Base-by-base conservation (phyloP, 805 yeast species). In the Lipomyces mesembrius region DNA sequence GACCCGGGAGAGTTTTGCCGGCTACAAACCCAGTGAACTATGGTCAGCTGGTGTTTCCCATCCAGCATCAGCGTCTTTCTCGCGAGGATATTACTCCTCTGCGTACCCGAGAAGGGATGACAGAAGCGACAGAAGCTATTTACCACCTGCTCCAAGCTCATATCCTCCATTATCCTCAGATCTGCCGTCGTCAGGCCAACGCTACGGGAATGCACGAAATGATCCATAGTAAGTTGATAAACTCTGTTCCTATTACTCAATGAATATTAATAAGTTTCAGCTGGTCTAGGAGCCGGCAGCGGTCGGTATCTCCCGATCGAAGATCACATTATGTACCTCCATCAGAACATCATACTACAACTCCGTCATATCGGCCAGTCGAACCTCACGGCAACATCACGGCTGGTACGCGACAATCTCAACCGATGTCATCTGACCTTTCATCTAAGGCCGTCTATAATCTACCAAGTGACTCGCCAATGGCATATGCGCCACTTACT, bases 401-500 rank as follows among this genome's bases (percentile, higher is more conserved):
- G 29, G 66, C 22, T 14, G 32, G 43, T 25, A 32, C 27, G 22
- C 52, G 52, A 20, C 49, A 59, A 34, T 25, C 67, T 12, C 60
- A 20, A 25, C 49, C 14, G 32, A 12, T 54, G 12, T 20, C 32
- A n/a, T 27, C 55, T n/a, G 27, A 5, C 17, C 17, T 14, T 37
- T 11, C 53, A 20, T 25, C 54, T 29, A 37, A 22, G n/a, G 53
- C 2, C 17, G 35, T 20, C 39, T 34, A 53, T 20, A 39, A 20
- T 14, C 34, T 52, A 12, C 51, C 61, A 29, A 20, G 60, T n/a
- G 73, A 68, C 17, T 46, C 72, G 14, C 72, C 74, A 7, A 65
- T 49, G 39, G 68, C 72, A 17, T 68, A 64, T 54, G 74, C 68
- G 32, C 67, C 74, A 12, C 71, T 72, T 5, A 61, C 70, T 6